phyloP scores from a whole-genome alignment of 2,329 filamentous ascomycete species.

The Thelonectria rubi region DNA sequence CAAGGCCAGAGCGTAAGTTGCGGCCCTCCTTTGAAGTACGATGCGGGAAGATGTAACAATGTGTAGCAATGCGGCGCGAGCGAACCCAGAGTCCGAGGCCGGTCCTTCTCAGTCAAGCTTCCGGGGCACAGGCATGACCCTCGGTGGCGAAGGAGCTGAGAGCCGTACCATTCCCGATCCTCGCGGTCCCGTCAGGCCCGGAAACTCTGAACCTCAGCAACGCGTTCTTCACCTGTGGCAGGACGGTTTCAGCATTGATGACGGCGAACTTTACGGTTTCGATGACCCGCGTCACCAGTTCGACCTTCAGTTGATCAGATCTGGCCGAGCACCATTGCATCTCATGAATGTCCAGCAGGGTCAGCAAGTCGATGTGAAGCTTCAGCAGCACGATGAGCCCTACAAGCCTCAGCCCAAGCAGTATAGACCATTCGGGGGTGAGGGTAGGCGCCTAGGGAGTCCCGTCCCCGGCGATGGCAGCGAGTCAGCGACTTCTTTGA shows the following conservation, averaged over 20 bases:
- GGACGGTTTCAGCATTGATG: conserved; percentile 86
- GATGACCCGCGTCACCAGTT: conserved; percentile 79
- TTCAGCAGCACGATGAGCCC: conserved; percentile 76
- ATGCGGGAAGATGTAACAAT: conserved; percentile 23
- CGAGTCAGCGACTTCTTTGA: conserved; percentile 25
- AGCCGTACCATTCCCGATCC: conserved; percentile 75
- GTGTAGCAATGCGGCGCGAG: conserved; percentile 68
- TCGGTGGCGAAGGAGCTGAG: conserved; percentile 79
- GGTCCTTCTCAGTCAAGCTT: conserved; percentile 66
- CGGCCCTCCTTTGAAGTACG: background rate
- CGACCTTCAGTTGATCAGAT: conserved; percentile 78
- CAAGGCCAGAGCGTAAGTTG: conserved; percentile 67
- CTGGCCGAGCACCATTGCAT: conserved; percentile 78
- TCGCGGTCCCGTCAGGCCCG: conserved; percentile 42
- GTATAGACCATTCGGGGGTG: conserved; percentile 78
- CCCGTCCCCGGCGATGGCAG: conserved; percentile 71
- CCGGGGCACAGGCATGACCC: conserved; percentile 75
- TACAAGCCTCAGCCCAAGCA: conserved; percentile 78
- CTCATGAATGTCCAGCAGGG: conserved; percentile 80
- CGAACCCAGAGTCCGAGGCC: conserved; percentile 60
- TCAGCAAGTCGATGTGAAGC: conserved; percentile 81
- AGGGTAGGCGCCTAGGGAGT: conserved; percentile 78
- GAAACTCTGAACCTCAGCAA: conserved; percentile 62
- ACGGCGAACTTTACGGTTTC: conserved; percentile 79
- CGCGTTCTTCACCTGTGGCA: conserved; percentile 82